A percentile compares a stretch with the other conserved stretches of the same genome.
phyloP scores from a whole-genome alignment of 208 protist genomes.

The Trichomonas vaginalis region DNA sequence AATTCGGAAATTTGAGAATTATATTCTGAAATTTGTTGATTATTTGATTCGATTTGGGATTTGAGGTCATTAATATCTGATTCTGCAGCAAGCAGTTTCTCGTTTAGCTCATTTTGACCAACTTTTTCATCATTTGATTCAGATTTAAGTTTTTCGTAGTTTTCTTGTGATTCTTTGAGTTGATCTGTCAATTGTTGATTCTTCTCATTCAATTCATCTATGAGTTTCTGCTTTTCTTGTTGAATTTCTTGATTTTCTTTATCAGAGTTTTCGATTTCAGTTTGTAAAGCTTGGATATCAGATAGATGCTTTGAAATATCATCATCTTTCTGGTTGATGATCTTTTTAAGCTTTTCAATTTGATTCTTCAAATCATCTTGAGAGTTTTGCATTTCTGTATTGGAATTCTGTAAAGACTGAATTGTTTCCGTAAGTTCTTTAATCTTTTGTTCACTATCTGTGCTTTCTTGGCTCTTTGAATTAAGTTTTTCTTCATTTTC shows the following conservation, averaged over 20 bases:
- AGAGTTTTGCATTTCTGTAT: background rate
- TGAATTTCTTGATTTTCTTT: background rate
- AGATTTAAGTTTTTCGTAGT: background rate
- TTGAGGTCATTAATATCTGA: background rate
- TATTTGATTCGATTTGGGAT: background rate
- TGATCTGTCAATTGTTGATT: background rate
- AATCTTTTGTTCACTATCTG: background rate
- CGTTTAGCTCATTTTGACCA: background rate
- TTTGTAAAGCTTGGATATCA: background rate
- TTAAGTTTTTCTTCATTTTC: background rate
- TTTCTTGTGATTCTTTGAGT: background rate
- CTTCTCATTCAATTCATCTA: background rate
- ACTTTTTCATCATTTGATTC: background rate
- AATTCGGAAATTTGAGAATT: background rate
- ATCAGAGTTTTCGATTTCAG: background rate
- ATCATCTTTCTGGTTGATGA: background rate
- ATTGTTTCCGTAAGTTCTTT: background rate
- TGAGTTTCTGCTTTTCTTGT: too few relatives aligned
- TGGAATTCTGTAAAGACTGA: background rate
- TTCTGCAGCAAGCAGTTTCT: background rate
- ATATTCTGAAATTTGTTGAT: background rate
- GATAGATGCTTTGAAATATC: background rate
- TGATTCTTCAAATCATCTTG: background rate
- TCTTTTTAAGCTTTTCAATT: background rate
- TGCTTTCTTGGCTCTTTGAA: background rate